Conservation (phyloP, 805 yeast species). For the Grigorovia yakushimaensis region DNA sequence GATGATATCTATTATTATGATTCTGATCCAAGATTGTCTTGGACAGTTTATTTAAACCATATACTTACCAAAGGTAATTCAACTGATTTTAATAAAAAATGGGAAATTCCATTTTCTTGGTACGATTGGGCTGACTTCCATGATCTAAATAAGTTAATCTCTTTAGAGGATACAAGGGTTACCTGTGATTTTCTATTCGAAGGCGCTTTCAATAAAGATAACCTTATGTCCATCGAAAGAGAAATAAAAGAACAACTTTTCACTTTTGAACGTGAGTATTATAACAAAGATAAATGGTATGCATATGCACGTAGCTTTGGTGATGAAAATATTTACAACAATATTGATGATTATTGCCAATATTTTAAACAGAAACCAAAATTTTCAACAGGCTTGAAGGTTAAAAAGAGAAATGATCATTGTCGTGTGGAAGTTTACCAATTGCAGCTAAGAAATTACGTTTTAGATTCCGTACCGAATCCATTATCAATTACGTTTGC, state of each 20-base stretch:
- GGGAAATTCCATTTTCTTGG: constrained; percentile 43
- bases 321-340: background rate
- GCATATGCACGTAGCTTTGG: constrained; percentile 2
- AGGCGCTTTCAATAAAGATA: constrained; percentile 12
- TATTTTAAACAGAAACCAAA: background rate
- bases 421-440: constrained; percentile 25
- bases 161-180: constrained; percentile 9
- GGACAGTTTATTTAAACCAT: constrained; percentile 39
- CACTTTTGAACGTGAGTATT: constrained; percentile 11
- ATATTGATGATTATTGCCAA: constrained; percentile 1
- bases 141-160: constrained; percentile 30
- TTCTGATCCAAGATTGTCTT: constrained; percentile 51
- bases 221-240: constrained; percentile 10
- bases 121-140: constrained; percentile 47
- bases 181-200: constrained; percentile 18
- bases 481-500: constrained; percentile 25
- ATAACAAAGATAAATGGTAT: constrained; percentile 13
- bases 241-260: constrained; percentile 16
- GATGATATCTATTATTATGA: constrained; percentile 32
- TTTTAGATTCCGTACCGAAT: constrained; percentile 5
- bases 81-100: background rate
- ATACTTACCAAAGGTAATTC: constrained; percentile 13
- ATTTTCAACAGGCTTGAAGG: constrained; percentile 9
- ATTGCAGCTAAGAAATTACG: constrained; percentile 21
- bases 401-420: constrained; percentile 11